phyloP scores from a whole-genome alignment of 306 rosid genomes.

The Datisca glomerata region DNA sequence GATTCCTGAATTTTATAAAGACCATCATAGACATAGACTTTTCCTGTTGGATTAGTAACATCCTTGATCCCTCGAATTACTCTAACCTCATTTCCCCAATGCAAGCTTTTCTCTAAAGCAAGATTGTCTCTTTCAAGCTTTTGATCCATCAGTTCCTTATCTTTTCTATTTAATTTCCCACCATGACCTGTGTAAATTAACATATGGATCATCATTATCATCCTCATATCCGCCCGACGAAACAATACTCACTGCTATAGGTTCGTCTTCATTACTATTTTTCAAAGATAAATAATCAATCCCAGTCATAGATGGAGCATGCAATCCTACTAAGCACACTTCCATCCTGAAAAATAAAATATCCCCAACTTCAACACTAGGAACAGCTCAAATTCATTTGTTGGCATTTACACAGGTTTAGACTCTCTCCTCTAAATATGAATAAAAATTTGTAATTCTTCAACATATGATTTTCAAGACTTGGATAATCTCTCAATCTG shows the following conservation, averaged over 20 bases:
- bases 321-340: no score
- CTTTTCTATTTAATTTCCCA: conserved; percentile 43
- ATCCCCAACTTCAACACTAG: no score
- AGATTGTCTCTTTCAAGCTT: conserved; percentile 98
- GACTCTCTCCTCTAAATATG: no score
- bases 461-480: conserved; percentile 43
- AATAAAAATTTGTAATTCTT: no score
- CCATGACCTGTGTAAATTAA: conserved; percentile 92
- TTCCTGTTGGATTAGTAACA: conserved; percentile 38
- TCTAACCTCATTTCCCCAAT: conserved; percentile 63
- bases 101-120: conserved; percentile 71
- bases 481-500: no score
- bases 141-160: conserved; percentile 62
- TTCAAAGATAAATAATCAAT: conserved; percentile 66
- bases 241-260: conserved; percentile 82
- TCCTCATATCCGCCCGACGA: conserved; percentile 93
- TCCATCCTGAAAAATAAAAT: conserved; percentile 80
- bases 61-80: conserved; percentile 72
- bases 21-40: conserved; percentile 86
- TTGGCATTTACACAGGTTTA: conserved; percentile 43
- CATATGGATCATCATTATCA: conserved; percentile 55
- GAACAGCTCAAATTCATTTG: conserved; percentile 54
- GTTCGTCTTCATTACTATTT: conserved; percentile 58
- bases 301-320: no score
- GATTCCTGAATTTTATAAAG: conserved; percentile 68